phyloP scores from a whole-genome alignment of 208 protist species.

The Phytomonas serpens region DNA sequence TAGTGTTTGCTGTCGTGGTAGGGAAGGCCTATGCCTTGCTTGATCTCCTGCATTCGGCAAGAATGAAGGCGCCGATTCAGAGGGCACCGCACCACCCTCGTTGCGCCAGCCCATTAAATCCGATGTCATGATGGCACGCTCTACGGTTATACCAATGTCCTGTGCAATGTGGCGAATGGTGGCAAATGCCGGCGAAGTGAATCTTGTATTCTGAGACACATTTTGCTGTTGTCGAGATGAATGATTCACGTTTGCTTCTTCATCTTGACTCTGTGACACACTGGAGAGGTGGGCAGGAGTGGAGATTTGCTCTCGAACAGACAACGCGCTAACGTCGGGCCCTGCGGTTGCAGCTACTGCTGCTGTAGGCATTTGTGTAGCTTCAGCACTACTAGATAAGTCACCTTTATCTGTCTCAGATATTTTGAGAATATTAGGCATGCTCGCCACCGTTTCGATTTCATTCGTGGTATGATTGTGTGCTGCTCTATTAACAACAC shows the following conservation, averaged over 20 bases:
- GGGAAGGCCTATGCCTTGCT: slow-evolving; percentile 9
- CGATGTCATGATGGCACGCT: background rate
- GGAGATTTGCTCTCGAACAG: background rate
- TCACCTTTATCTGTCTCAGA: background rate
- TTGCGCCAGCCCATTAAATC: background rate
- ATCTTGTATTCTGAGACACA: background rate
- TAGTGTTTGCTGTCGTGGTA: background rate
- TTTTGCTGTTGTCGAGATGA: background rate
- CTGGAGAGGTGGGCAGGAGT: background rate
- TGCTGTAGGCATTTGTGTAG: background rate
- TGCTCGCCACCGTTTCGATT: background rate
- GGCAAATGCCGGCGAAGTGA: background rate
- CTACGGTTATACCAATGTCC: background rate
- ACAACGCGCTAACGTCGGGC: background rate
- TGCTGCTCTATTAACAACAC: background rate
- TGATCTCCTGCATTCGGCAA: slow-evolving; percentile 6
- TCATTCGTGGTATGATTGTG: background rate
- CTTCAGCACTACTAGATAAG: background rate
- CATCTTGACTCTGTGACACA: background rate
- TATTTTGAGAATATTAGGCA: background rate
- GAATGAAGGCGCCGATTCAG: background rate
- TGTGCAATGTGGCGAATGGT: background rate
- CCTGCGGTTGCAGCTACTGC: background rate
- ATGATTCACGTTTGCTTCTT: background rate
- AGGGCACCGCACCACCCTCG: background rate